Percentiles rank a stretch among this genome's conserved stretches.
These are phyloP conservation scores for Rhododendron henanense DNA, from an alignment of 148 eudicot genomes.

Conservation along the genomic window DNA sequence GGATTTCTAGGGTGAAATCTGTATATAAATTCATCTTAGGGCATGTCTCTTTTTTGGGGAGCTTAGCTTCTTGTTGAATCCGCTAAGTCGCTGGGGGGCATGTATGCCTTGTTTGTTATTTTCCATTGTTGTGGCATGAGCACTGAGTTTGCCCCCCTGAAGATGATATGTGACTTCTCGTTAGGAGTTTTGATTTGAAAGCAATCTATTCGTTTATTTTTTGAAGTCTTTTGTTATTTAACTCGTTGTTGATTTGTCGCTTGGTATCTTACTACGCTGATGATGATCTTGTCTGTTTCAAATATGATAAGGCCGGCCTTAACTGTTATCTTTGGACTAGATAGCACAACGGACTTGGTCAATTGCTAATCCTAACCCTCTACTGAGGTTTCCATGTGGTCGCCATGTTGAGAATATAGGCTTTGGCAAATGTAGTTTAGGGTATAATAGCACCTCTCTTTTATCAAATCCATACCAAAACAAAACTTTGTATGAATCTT, in stretches of 20 bases:
- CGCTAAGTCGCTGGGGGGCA: not conserved
- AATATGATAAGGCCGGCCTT: not conserved
- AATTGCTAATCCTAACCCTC: not conserved
- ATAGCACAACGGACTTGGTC: not conserved
- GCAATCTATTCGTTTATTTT: conserved; percentile 3
- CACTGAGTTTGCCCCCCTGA: not conserved
- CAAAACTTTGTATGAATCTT: not conserved
- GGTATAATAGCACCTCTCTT: not conserved
- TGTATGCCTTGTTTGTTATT: not conserved
- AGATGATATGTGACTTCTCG: not conserved
- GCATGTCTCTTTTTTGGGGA: conserved; percentile 23
- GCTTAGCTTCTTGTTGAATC: not conserved
- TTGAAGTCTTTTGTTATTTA: not conserved
- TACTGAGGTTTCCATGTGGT: not conserved
- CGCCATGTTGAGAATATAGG: not conserved
- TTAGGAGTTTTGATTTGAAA: conserved; percentile 7
- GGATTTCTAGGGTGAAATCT: conserved; percentile 30
- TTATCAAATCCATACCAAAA: not conserved
- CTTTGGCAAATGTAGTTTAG: not conserved
- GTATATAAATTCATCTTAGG: conserved; percentile 29
- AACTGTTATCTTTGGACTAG: not conserved
- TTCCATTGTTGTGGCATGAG: not conserved
- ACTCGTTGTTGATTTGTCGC: not conserved
- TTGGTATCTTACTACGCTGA: not conserved
- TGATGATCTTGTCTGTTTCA: not conserved